Percentiles rank a stretch among this genome's conserved stretches.
Evolutionary conservation across 768 basidiomycete genomes (phyloP).

Genomic region (Amylocystis lapponica): DNA sequence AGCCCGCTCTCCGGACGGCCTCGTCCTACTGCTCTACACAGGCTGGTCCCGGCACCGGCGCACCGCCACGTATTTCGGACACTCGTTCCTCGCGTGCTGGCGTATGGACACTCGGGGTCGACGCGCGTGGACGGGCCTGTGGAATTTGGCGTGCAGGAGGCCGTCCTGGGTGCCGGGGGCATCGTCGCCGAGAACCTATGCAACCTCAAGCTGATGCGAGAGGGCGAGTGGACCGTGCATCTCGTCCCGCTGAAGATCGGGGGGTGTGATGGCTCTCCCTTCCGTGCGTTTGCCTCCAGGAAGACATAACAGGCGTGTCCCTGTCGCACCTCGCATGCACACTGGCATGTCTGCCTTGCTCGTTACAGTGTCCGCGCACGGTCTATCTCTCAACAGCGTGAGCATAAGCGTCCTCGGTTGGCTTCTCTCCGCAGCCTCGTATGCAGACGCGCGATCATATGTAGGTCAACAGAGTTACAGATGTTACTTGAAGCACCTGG

Average conservation of each 20-base stretch:
- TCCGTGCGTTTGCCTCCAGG: conserved; percentile 56
- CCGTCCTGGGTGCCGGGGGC: conserved; percentile 50
- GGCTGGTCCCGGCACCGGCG: no score
- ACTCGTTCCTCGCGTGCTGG: conserved; percentile 60
- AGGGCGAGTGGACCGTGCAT: conserved; percentile 39
- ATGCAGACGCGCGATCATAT: no score
- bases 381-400: no score
- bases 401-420: no score
- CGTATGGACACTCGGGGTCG: conserved; percentile 53
- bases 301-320: no score
- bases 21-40: no score
- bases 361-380: no score
- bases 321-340: no score
- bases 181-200: conserved; percentile 69
- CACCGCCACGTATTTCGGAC: conserved; percentile 51
- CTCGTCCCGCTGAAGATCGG: conserved; percentile 53
- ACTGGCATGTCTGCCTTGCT: no score
- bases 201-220: conserved; percentile 41
- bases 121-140: conserved; percentile 32
- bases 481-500: no score
- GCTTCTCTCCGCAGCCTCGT: no score
- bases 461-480: no score
- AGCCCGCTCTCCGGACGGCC: conserved; percentile 20
- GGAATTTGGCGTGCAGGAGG: conserved; percentile 47
- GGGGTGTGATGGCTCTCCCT: conserved; percentile 60